Evolutionary conservation across 257 asterid species (phyloP).

Genomic region (Gardenia jasminoides): DNA sequence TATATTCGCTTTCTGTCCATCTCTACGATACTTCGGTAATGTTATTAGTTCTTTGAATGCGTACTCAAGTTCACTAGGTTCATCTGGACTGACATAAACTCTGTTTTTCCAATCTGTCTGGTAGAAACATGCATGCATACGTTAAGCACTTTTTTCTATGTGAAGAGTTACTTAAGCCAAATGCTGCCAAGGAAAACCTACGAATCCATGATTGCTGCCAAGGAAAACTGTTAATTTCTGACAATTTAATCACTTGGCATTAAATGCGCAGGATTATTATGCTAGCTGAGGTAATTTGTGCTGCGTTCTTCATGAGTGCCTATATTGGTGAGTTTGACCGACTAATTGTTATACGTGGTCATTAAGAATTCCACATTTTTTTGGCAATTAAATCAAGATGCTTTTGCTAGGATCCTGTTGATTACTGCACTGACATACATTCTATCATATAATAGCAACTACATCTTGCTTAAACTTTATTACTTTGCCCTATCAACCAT

Average conservation of each 20-base stretch:
- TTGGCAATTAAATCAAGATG: conserved; percentile 11
- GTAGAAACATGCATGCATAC: background rate
- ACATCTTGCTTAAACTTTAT: background rate
- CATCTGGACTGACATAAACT: background rate
- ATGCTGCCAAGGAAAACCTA: background rate
- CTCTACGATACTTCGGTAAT: conserved; percentile 73
- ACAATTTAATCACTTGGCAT: conserved; percentile 28
- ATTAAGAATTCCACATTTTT: background rate
- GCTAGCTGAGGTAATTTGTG: conserved; percentile 83
- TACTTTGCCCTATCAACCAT: background rate
- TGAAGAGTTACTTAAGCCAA: background rate
- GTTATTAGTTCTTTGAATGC: background rate
- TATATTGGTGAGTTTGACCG: conserved; percentile 72
- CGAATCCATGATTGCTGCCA: background rate
- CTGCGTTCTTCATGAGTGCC: conserved; percentile 73
- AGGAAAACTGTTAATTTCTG: conserved; percentile 7
- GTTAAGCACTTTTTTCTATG: background rate
- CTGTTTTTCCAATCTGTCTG: background rate
- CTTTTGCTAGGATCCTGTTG: background rate
- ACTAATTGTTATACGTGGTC: background rate
- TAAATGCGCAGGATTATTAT: conserved; percentile 72
- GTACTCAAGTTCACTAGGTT: conserved; percentile 1
- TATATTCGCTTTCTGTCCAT: conserved; percentile 66
- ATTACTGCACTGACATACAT: background rate
- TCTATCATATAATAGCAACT: background rate